Base-by-base conservation (phyloP, 352 stramenopile genomes). In the Phytophthora sojae region DNA sequence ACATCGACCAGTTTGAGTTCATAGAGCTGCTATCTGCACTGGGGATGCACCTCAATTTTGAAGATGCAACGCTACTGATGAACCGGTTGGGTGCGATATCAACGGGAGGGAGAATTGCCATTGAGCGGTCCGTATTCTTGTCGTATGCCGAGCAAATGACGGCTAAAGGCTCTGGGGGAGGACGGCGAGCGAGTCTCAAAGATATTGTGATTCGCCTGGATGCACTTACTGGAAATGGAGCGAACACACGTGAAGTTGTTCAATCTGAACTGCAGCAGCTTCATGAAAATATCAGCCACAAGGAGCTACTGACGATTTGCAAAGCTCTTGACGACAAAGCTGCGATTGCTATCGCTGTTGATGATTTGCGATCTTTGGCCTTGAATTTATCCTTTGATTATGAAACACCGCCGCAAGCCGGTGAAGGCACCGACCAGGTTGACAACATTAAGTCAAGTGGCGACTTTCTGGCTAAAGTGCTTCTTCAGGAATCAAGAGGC, bases 1-100 rank as follows among this genome's bases (percentile, higher is more conserved):
- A 74, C 30, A 90, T 94, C 15, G 86, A 94, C 9, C 57, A 72
- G 6, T 61, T 70, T 19, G 86, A 94, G 61, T 94, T 94, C 57
- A 39, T 64, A 0, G 42, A 75, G 0, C 68, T 92, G 14, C 55
- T 91, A 2, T 44, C 61, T 2, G 32, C 69, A 0, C 61, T 94
- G 3, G 86, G 86, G 12, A 69, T 94, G n/a, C 67, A 80, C 6
- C 52, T 89, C 6, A 70, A 70, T 15, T 59, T 53, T 12, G 44
- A 65, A 11, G 84, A 92, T 44, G 58, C 76, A 6, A 35, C 58
- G 7, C 49, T 94, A 1, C 50, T 94, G 4, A 87, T 92, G 80
- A 74, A 76, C 5, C 73, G 84, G 2, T 69, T 91, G 2, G 75
- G 80, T 15, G 66, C 69, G 5, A 49, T 58, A 4, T 25, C 49